Evolutionary conservation across 768 basidiomycete genomes (phyloP).

Genomic region (Dacryopinax primogenitus): DNA sequence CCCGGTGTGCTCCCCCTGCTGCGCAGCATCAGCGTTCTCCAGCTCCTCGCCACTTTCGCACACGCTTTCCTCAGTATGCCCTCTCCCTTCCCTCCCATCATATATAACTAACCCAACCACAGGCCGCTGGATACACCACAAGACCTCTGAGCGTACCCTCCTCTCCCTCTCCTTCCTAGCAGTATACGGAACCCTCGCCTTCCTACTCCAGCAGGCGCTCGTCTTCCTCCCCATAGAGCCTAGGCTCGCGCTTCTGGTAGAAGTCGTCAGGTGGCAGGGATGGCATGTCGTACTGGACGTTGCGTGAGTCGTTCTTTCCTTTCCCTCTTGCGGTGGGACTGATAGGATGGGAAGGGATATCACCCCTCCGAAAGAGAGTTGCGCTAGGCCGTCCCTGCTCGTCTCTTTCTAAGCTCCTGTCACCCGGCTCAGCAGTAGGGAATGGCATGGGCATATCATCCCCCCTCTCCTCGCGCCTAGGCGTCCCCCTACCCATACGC

Average conservation of each 20-base stretch:
- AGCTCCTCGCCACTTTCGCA: neutral
- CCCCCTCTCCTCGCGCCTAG: too few relatives aligned
- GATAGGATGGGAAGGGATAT: neutral
- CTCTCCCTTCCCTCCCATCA: neutral
- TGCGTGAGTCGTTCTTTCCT: neutral
- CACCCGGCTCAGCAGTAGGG: too few relatives aligned
- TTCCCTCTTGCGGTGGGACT: neutral
- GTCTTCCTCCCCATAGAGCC: neutral
- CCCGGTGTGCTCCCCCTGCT: neutral
- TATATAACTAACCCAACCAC: neutral
- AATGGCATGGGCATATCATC: too few relatives aligned
- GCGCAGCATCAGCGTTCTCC: neutral
- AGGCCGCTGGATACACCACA: constrained; percentile 4
- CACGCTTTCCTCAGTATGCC: neutral
- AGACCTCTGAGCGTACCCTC: neutral
- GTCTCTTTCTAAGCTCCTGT: neutral
- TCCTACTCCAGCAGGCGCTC: neutral
- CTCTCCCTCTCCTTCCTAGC: neutral
- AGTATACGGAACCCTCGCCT: neutral
- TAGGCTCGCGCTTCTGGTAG: neutral
- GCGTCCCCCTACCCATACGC: too few relatives aligned
- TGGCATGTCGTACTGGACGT: neutral
- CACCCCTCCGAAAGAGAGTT: neutral
- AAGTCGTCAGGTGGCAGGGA: neutral
- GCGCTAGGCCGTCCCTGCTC: neutral